Base-by-base conservation (phyloP, 768 basidiomycete genomes). In the Pisolithus albus region DNA sequence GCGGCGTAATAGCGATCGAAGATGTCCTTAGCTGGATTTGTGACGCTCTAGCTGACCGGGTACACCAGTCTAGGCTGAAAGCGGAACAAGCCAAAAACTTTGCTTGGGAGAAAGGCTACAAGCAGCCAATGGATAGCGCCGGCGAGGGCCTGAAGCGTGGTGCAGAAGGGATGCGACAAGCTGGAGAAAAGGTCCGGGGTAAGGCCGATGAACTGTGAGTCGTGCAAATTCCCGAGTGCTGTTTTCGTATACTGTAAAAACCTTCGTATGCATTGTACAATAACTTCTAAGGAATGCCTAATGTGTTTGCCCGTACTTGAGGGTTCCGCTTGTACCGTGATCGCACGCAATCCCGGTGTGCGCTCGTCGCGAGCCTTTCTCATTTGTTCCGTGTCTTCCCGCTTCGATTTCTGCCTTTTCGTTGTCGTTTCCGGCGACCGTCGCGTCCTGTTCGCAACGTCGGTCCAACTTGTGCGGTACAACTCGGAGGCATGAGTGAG, bases 1-100 rank as follows among this genome's bases (percentile, higher is more conserved):
- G 72, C 18, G 81, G 86, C 37, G 80, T 89, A 23, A 81, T 82
- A 54, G 81, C 78, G 37, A 85, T 82, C 3, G 91, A 94, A 67
- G 89, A 90, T 4, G 42, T 43, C 1, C 60, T 54, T 53, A 32
- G 46, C 49, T 56, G 64, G 64, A 47, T 57, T 2, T 53, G 50
- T 10, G 53, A 59, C 18, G 67, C 15, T 44, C 15, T 47, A 21
- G 45, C 32, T 7, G 26, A 21, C 21, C 45, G 66, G 43, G 65
- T 50, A n/a, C 61, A 68, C 10, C 54, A 63, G 13, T 57, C 52
- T 13, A 54, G 47, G 55, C 46, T 52, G 61, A 59, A 47, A 44
- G 71, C 59, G 10, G 63, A 53, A 7, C 62, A 69, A 1, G 64
- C 53, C 2, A 60, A 59, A 36, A 51, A 58, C 15, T 52, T 52